These are phyloP conservation scores for Zanthoxylum bungeanum DNA, from an alignment of 345 rosid species.

Conservation along the genomic window DNA sequence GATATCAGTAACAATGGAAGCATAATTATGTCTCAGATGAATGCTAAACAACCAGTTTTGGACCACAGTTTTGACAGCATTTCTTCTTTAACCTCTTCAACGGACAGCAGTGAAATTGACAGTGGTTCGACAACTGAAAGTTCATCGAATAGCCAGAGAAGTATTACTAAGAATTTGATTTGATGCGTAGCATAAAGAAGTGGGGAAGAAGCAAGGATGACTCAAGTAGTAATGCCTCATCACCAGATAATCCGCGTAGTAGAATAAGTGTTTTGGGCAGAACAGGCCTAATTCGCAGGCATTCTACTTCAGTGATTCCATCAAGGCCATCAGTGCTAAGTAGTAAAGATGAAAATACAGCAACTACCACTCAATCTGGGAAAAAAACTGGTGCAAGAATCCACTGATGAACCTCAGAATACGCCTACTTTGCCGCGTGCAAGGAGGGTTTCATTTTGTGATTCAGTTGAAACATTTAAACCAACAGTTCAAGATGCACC, in stretches of 20 bases:
- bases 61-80: neutral
- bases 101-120: constrained; percentile 14
- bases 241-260: neutral
- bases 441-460: constrained; percentile 35
- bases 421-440: neutral
- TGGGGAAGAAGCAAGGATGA: constrained; percentile 21
- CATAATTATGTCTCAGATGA: neutral
- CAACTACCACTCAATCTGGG: neutral
- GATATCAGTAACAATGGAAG: constrained; percentile 1
- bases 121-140: constrained; percentile 6
- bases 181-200: constrained; percentile 14
- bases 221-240: constrained; percentile 8
- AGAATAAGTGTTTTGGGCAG: neutral
- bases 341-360: neutral
- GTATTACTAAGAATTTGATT: constrained; percentile 16
- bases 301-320: constrained; percentile 22
- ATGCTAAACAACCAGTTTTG: constrained; percentile 4
- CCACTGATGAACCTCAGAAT: neutral
- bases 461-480: constrained; percentile 10
- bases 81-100: constrained; percentile 14
- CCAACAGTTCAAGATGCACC: neutral
- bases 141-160: constrained; percentile 24
- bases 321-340: constrained; percentile 11
- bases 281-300: constrained; percentile 1
- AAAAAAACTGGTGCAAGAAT: neutral